Evolutionary conservation across 192 early-diverging fungal species (phyloP).

Genomic region (Borealophlyctis nickersoniae): DNA sequence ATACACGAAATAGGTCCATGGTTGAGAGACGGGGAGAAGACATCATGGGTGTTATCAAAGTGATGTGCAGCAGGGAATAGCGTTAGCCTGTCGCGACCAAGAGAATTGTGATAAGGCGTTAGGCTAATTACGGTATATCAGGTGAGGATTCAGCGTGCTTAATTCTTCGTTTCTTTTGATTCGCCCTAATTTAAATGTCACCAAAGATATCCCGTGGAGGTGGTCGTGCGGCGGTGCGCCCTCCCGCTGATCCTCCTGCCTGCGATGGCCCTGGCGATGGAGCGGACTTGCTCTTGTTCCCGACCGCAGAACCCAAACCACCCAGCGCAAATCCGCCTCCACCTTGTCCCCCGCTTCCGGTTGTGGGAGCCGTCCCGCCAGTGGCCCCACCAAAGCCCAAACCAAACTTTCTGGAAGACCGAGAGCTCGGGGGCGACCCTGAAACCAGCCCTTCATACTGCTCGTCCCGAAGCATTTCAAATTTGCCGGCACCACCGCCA

Average conservation of each 20-base stretch:
- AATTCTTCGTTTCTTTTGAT: too few relatives aligned
- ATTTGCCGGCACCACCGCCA: slow-evolving; percentile 8
- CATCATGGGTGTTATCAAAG: too few relatives aligned
- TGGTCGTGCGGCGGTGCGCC: background rate
- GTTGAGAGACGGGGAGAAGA: too few relatives aligned
- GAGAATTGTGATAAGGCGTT: too few relatives aligned
- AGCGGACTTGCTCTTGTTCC: background rate
- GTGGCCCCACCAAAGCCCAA: background rate
- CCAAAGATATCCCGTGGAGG: background rate
- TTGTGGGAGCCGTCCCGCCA: too few relatives aligned
- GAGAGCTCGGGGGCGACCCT: background rate
- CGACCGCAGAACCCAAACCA: background rate
- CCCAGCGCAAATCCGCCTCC: background rate
- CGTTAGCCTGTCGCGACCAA: too few relatives aligned
- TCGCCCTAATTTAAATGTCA: background rate
- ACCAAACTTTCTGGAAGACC: background rate
- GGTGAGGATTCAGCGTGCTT: too few relatives aligned
- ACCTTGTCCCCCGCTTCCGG: background rate
- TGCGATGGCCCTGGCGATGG: background rate
- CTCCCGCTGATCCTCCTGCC: background rate
- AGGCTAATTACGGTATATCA: too few relatives aligned
- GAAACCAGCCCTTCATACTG: background rate
- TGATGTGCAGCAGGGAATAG: too few relatives aligned
- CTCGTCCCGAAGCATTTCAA: slow-evolving; percentile 8
- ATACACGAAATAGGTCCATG: too few relatives aligned